Percentiles rank a stretch among this genome's conserved stretches.
Conservation (phyloP, 2,329 filamentous ascomycete species). For the Sporothrix schenckii region DNA sequence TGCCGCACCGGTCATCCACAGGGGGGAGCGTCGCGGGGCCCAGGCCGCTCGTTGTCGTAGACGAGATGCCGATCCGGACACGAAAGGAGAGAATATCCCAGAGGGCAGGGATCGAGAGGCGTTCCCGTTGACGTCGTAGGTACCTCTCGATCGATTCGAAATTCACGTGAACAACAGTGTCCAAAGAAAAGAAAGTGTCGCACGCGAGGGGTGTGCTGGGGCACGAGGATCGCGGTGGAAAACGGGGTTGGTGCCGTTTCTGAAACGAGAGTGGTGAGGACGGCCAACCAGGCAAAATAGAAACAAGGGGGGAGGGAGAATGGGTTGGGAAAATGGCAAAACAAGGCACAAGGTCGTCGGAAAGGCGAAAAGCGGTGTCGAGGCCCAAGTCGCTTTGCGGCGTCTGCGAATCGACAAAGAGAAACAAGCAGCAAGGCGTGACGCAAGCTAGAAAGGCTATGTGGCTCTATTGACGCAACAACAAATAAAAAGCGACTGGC, state of each 20-base stretch:
- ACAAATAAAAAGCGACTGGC: slow-evolving; percentile 31
- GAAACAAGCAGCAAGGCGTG: not conserved
- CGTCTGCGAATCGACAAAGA: not conserved
- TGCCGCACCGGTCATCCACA: slow-evolving; percentile 25
- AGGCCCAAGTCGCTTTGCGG: not conserved
- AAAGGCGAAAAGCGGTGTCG: slow-evolving; percentile 13
- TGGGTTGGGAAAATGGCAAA: not conserved
- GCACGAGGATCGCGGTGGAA: slow-evolving; percentile 12
- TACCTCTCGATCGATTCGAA: not conserved
- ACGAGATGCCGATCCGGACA: not conserved
- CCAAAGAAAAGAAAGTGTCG: not conserved
- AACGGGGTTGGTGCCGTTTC: slow-evolving; percentile 11
- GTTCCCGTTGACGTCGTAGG: not conserved
- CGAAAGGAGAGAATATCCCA: not conserved
- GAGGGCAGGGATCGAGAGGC: not conserved
- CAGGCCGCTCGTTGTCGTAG: not conserved
- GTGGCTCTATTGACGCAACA: slow-evolving; percentile 27
- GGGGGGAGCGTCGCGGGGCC: slow-evolving; percentile 14
- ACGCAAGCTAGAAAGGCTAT: not conserved
- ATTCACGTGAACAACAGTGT: slow-evolving; percentile 14
- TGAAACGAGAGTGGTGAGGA: slow-evolving; percentile 27
- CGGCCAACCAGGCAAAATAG: slow-evolving; percentile 16
- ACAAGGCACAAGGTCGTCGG: slow-evolving; percentile 12
- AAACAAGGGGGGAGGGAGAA: slow-evolving; percentile 14
- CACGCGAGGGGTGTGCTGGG: slow-evolving; percentile 1